Base-by-base conservation (phyloP, 2,329 filamentous ascomycete species). In the Sporothrix brunneoviolacea region DNA sequence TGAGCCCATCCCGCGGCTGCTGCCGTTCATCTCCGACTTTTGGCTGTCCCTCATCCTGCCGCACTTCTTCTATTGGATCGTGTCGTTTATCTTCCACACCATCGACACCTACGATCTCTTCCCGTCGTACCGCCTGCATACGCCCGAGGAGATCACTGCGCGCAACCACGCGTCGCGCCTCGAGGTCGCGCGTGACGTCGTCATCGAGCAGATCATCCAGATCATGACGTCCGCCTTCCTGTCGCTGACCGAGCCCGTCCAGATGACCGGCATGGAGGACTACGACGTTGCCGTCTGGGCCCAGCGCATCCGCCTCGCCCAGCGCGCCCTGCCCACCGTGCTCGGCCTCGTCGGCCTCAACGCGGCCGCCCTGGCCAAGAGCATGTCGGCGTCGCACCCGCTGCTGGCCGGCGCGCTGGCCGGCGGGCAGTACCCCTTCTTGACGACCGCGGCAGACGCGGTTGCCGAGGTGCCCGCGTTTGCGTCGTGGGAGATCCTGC, bases 221-320 rank as follows among this genome's bases (percentile, higher is more conserved):
- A 86, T 88, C 21, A 67, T 77, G 16, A 84, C 88, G 37, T 84
- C 86, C 35, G 67, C 83, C 49, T 67, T 79, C 4, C 70, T 97
- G 37, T 80, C 82, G 4, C 69, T 83, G 58, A 83, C 85, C 18
- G 93, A 97, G 60, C 80, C 83, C 3, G 73, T 79, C 37, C 84
- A 91, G 57, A 82, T 83, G 61, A 76, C 75, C 36, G 93, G 93
- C 45, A 87, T 79, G 67, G 86, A 91, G 60, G 79, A 87, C 21
- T 90, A 95, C 65, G 88, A 97, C 63, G 75, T 97, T 21, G 87
- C 90, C 24, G 83, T 91, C 58, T 97, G 91, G 88, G 91, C 90
- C 18, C 86, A 83, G 55, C 81, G 90, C 62, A 73, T 96, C 53
- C 82, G 91, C 43, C 67, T 93, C 51, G 82, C 83, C 18, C 89